phyloP scores from a whole-genome alignment of 192 early-diverging fungal genomes.

The Backusella parvicylindrica region DNA sequence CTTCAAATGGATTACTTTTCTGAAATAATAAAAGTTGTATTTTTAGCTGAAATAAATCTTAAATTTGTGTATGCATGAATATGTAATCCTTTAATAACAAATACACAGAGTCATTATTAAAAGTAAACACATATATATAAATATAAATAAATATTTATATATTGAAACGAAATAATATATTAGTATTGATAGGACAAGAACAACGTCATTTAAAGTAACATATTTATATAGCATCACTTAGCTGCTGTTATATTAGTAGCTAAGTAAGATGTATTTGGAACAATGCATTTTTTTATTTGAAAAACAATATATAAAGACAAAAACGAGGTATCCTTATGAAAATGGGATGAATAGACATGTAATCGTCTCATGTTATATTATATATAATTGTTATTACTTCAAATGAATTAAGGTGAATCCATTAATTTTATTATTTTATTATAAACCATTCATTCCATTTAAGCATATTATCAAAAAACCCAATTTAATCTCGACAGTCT shows the following conservation, averaged over 20 bases:
- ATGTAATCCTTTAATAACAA: neutral
- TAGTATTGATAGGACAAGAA: neutral
- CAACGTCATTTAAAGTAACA: neutral
- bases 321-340: neutral
- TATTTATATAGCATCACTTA: neutral
- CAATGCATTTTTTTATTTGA: no score
- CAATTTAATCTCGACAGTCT: no score
- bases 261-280: neutral
- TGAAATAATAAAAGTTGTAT: neutral
- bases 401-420: no score
- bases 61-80: neutral
- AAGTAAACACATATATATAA: neutral
- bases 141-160: no score
- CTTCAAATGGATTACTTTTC: neutral
- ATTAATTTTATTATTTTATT: no score
- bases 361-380: no score
- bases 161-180: neutral
- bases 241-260: neutral
- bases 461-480: no score
- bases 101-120: neutral
- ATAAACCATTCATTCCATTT: no score
- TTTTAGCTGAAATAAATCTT: neutral
- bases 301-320: neutral
- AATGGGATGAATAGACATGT: no score
- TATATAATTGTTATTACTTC: no score